phyloP scores from a whole-genome alignment of 2,329 filamentous ascomycete species.

The Paradendryphiella salina region DNA sequence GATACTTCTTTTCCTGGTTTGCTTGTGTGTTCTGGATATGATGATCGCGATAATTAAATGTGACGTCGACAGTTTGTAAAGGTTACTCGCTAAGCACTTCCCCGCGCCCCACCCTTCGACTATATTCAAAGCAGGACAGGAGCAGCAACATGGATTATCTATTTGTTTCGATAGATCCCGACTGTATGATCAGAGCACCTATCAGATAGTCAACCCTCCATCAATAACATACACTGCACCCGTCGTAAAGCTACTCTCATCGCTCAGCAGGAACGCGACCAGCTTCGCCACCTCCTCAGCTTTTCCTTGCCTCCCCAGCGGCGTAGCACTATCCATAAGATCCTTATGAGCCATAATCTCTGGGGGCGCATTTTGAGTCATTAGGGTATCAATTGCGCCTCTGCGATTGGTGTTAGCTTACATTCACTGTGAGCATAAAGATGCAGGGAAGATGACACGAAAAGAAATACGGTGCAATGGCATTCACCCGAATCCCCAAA shows the following conservation, averaged over 20 bases:
- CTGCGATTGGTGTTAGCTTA: neutral
- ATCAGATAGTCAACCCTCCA: constrained; percentile 1
- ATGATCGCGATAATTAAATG: neutral
- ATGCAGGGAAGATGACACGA: neutral
- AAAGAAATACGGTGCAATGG: neutral
- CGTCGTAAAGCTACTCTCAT: constrained; percentile 52
- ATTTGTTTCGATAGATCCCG: neutral
- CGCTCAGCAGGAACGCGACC: constrained; percentile 51
- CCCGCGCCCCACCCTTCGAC: constrained; percentile 3
- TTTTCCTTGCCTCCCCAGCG: neutral
- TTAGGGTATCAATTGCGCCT: neutral
- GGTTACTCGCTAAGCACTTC: neutral
- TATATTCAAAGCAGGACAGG: constrained; percentile 1
- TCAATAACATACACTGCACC: constrained; percentile 51
- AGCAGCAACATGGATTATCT: neutral
- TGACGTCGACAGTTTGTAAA: constrained; percentile 6
- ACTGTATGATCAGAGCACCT: too few relatives aligned
- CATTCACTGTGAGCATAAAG: neutral
- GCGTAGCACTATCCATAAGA: too few relatives aligned
- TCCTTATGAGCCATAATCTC: too few relatives aligned
- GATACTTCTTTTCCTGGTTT: neutral
- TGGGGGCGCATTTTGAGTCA: neutral
- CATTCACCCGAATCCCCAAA: constrained; percentile 33
- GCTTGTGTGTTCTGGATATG: too few relatives aligned
- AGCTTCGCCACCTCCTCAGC: constrained; percentile 47